Conservation (phyloP, 2,329 filamentous ascomycete genomes). For the Pseudogymnoascus sp. region DNA sequence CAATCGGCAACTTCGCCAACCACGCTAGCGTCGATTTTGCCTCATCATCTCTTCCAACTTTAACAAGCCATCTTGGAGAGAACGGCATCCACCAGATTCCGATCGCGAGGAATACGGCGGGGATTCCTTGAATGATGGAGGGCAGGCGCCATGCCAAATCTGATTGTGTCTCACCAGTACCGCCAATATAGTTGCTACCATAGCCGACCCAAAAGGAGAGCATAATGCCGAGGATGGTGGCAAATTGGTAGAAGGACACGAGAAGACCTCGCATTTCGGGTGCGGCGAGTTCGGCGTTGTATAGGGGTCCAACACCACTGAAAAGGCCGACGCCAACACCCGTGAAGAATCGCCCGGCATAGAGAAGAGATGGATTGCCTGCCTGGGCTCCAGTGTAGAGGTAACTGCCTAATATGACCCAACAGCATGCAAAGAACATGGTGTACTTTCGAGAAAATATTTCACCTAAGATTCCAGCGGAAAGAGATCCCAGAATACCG, state of each 20-base stretch:
- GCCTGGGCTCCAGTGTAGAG: slow-evolving; percentile 36
- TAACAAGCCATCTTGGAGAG: slow-evolving; percentile 40
- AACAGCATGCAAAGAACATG: slow-evolving; percentile 40
- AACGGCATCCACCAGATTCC: slow-evolving; percentile 38
- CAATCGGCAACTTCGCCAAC: slow-evolving; percentile 34
- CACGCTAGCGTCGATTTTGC: slow-evolving; percentile 40
- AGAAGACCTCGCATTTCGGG: slow-evolving; percentile 56
- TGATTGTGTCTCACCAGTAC: slow-evolving; percentile 34
- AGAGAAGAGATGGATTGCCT: slow-evolving; percentile 34
- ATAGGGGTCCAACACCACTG: slow-evolving; percentile 37
- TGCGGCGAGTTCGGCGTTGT: slow-evolving; percentile 44
- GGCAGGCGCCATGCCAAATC: slow-evolving; percentile 38
- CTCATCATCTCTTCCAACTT: slow-evolving; percentile 32
- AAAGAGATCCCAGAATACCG: slow-evolving; percentile 39
- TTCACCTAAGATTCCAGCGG: slow-evolving; percentile 39
- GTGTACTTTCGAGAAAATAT: slow-evolving; percentile 43
- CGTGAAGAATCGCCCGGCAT: slow-evolving; percentile 41
- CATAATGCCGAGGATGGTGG: slow-evolving; percentile 46
- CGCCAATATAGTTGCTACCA: slow-evolving; percentile 39
- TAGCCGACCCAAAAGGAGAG: slow-evolving; percentile 40
- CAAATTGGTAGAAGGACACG: slow-evolving; percentile 55
- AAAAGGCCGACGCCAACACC: slow-evolving; percentile 41
- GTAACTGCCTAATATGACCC: slow-evolving; percentile 38
- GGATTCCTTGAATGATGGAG: slow-evolving; percentile 37
- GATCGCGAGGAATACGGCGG: slow-evolving; percentile 35